Conservation (phyloP, 352 stramenopile species). For the Globisporangium recalcitrans region DNA sequence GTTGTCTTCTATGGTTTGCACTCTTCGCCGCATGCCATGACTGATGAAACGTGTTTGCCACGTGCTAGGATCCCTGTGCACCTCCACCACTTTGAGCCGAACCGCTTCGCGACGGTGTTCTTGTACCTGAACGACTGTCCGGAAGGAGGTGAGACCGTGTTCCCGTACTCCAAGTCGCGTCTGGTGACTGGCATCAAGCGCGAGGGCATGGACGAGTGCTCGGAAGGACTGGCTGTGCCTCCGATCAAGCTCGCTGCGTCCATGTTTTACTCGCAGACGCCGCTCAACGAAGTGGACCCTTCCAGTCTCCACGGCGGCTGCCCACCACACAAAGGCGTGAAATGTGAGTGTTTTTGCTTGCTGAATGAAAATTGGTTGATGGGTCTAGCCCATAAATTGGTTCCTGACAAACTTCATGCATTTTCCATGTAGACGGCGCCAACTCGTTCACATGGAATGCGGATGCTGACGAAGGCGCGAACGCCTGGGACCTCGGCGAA, state of each 20-base stretch:
- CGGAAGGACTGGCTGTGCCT: slow-evolving; percentile 53
- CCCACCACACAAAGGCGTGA: slow-evolving; percentile 46
- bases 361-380: slow-evolving; percentile 1
- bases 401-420: slow-evolving; percentile 10
- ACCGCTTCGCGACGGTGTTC: slow-evolving; percentile 93
- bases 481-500: slow-evolving; percentile 43
- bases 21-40: too few relatives aligned
- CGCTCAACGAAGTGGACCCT: slow-evolving; percentile 47
- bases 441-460: slow-evolving; percentile 75
- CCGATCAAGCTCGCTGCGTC: slow-evolving; percentile 61
- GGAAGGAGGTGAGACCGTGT: slow-evolving; percentile 92
- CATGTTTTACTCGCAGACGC: slow-evolving; percentile 73
- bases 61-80: slow-evolving; percentile 37
- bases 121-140: slow-evolving; percentile 93
- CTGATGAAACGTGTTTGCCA: too few relatives aligned
- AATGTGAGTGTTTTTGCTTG: slow-evolving; percentile 35
- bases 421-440: slow-evolving; percentile 31
- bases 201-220: slow-evolving; percentile 62
- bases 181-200: slow-evolving; percentile 54
- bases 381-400: neutral
- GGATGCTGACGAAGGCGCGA: slow-evolving; percentile 57
- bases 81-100: slow-evolving; percentile 68
- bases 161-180: slow-evolving; percentile 74
- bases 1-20: neutral
- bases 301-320: slow-evolving; percentile 62